Percentiles rank a stretch among this genome's conserved stretches.
phyloP scores from a whole-genome alignment of 805 yeast genomes.

The Candida jianshihensis region DNA sequence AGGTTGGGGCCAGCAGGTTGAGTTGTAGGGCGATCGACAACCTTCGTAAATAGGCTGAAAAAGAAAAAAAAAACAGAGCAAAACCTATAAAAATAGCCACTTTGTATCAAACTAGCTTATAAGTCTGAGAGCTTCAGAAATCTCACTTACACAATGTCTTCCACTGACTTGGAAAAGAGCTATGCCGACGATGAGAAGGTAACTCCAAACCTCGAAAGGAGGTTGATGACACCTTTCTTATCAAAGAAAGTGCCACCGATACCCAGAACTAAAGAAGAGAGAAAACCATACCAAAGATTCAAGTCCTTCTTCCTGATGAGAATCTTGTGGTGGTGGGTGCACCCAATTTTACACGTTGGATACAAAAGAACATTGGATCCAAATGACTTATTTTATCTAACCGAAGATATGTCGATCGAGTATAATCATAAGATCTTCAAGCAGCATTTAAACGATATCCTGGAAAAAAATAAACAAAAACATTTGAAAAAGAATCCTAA shows the following conservation, averaged over 20 bases:
- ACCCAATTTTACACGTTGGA: slow-evolving; percentile 57
- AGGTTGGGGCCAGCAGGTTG: no score
- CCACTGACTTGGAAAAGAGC: neutral
- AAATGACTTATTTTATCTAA: slow-evolving; percentile 48
- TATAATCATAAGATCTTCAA: slow-evolving; percentile 32
- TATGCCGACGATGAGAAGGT: slow-evolving; percentile 1
- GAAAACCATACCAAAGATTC: slow-evolving; percentile 38
- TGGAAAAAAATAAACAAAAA: slow-evolving; percentile 25
- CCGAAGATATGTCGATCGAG: slow-evolving; percentile 36
- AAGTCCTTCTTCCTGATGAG: slow-evolving; percentile 33
- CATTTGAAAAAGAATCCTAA: slow-evolving; percentile 28
- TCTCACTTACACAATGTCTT: neutral
- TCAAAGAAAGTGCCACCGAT: slow-evolving; percentile 41
- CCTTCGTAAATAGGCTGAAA: no score
- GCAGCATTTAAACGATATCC: slow-evolving; percentile 24
- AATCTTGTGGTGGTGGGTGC: slow-evolving; percentile 60
- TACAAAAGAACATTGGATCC: slow-evolving; percentile 66
- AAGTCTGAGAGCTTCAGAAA: neutral
- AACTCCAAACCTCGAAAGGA: slow-evolving; percentile 23
- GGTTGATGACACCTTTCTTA: slow-evolving; percentile 29
- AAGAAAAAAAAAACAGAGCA: no score
- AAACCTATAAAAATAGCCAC: no score
- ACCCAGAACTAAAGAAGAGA: slow-evolving; percentile 40
- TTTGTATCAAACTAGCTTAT: neutral
- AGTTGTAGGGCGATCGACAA: no score